Base-by-base conservation (phyloP, 2,329 filamentous ascomycete species). In the Xylariaceae sp. region DNA sequence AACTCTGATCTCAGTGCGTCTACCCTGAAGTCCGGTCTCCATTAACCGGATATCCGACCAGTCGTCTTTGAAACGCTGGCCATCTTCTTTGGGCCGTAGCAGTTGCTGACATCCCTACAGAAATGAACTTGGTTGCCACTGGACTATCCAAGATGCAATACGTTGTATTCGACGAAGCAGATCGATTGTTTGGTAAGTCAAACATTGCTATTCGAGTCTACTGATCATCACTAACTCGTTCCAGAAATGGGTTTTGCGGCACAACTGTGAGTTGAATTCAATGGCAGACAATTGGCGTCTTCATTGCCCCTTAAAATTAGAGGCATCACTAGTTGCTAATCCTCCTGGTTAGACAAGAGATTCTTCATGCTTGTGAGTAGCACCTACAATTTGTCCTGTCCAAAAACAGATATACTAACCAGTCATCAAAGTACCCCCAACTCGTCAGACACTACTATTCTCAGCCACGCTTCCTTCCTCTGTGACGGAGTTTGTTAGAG, bases 161-260 rank as follows among this genome's bases (percentile, higher is more conserved):
- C 70, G 90, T 96, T 23, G 94, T 99, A 7, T 99, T 99, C 65
- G 94, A 99, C 72, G 94, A 99, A 74, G 94, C 94, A 1, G 94
- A 99, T 80, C 85, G 94, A 56, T 80, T 99, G 17, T 99, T 99
- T 74, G 94, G 61, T 63, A 7, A 57, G 61, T 57, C 45, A 49
- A 2, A 4, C 3, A 30, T 34, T 30, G 3, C 3, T 8, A 1
- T 1, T n/a, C 15, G 34, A 51, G 7, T 45, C 15, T 2, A 8
- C 37, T 2, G 9, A 2, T 3, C 15, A 47, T 8, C 44, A 50
- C 53, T 62, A 51, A 62, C 37, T 23, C 11, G 10, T n/a, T 39
- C 18, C 23, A 62, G 60, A 99, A 72, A 97, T 99, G 93, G 95
- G 94, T 67, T 99, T 99, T 72, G 92, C 92, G 3, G 87, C 90